Conservation (phyloP, 2,329 filamentous ascomycete genomes). For the Clarireedia sp. region DNA sequence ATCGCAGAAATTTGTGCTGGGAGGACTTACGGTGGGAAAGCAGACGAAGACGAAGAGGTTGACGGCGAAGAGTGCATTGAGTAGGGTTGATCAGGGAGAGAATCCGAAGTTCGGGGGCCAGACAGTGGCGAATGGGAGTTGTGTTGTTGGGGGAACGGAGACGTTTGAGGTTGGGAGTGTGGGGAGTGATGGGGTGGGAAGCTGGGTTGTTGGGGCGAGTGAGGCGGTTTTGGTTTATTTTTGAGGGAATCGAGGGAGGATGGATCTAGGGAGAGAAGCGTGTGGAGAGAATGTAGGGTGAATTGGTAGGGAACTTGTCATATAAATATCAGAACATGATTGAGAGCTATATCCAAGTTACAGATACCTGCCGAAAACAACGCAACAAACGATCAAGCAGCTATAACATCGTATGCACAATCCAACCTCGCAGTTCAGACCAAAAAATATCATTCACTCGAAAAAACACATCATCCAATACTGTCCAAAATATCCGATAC, state of each 20-base stretch:
- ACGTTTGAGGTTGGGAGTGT: slow-evolving; percentile 29
- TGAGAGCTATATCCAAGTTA: too few species aligned
- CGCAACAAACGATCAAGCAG: too few species aligned
- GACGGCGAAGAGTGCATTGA: slow-evolving; percentile 35
- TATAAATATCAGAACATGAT: too few species aligned
- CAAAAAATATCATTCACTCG: too few species aligned
- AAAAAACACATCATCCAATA: too few species aligned
- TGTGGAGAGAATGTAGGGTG: not conserved
- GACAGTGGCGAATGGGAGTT: slow-evolving; percentile 38
- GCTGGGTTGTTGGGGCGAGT: slow-evolving; percentile 36
- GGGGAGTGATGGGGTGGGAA: slow-evolving; percentile 33
- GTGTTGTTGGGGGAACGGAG: slow-evolving; percentile 35
- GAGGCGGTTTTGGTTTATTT: slow-evolving; percentile 43
- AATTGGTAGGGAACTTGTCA: not conserved
- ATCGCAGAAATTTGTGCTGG: slow-evolving; percentile 18
- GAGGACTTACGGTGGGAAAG: slow-evolving; percentile 10
- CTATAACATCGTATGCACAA: too few species aligned
- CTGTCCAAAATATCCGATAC: too few species aligned
- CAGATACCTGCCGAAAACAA: too few species aligned
- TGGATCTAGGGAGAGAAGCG: not conserved
- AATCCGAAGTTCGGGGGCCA: slow-evolving; percentile 39
- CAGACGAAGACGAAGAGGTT: slow-evolving; percentile 22
- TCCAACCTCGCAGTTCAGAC: too few species aligned
- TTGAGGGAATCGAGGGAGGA: not conserved
- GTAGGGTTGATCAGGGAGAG: slow-evolving; percentile 37